Base-by-base conservation (phyloP, 768 basidiomycete species). In the Russula griseocarnosa region DNA sequence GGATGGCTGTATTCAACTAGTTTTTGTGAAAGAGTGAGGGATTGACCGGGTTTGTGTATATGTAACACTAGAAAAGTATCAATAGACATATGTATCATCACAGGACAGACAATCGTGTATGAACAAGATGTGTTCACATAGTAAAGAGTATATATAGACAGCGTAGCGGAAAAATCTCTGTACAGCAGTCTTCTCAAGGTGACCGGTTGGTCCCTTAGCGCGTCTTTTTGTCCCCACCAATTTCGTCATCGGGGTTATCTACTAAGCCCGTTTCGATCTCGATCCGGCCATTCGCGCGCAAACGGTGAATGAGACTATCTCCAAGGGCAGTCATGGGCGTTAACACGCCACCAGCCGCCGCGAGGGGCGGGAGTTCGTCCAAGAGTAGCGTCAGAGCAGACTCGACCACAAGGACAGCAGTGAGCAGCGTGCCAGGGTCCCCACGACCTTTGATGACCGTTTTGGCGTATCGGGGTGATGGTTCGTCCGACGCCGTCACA, bases 241-340 rank as follows among this genome's bases (percentile, higher is more conserved):
- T 22, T 1, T 61, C 64, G 3, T 59, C 64, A 30, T 55, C 65
- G 1, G 65, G 55, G 20, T 10, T 63, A 10, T 24, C 24, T 44
- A 84, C 64, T 28, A 87, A 72, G 47, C 76, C 76, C 67, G 80
- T 86, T 38, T 81, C 79, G 67, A 90, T 83, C 59, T 81, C 74
- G 57, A 92, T 82, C 56, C 74, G 72, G 0, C 83, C 86, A 9
- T 80, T 83, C 24, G 75, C 77, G 63, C 82, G 79, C 66, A 97
- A 72, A 22, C 94, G 79, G 67, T 83, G 80, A 40, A 94, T 76
- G 42, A 95, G 73, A 8, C 84, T 82, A 64, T 90, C 84, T 18
- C 94, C 94, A 61, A 96, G 81, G 1, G 90, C 94, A 5, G 83
- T 85, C 74, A 87, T 83, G 0, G 94, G 87, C 2, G 95, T 98